Evolutionary conservation across 768 basidiomycete species (phyloP), one percentile per base, ranked within the genome.

Genomic region (Solioccasus polychromus): DNA sequence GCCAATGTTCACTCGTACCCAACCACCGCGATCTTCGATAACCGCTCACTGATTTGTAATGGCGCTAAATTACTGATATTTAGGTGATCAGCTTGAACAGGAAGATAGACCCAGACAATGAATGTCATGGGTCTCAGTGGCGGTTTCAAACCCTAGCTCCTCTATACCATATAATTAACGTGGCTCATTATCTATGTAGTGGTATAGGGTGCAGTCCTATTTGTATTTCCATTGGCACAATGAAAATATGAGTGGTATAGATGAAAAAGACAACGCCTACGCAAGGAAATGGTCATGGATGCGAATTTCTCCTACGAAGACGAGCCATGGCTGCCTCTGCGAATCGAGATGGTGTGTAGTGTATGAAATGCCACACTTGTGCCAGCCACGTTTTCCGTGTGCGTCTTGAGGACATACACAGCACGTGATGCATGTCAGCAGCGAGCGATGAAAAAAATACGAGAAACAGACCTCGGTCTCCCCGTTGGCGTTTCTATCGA

Each of bases 51-150:
- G 32, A 57, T 4, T 58, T 83, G 25, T 83, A 77, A n/a, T 47
- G 80, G 78, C 0, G 53, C 51, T 1, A 76, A 80, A 39, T 3
- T 42, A 19, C 20, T 59, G 4, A 55, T 36, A 35, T 54, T 83
- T 50, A 62, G 37, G 48, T 41, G 9, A 57, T 81, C 17, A 78
- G n/a, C n/a, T n/a, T n/a, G n/a, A n/a, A n/a, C n/a, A n/a, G n/a
- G n/a, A 41, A 39, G 8, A 68, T 76, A 39, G 83, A 84, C 56
- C 80, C 79, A 1, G 39, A 66, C 8, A 71, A 78, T 53, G 69
- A n/a, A n/a, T n/a, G n/a, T 83, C 11, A 82, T 83, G 80, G 73
- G 71, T 6, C 69, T 82, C 12, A 68, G 79, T 9, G 79, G 81
- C 2, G 80, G 80, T 4, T 82, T 70, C 59, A 83, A 79, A 60